Conservation (phyloP, 257 asterid species). For the Nicotiana paniculata region DNA sequence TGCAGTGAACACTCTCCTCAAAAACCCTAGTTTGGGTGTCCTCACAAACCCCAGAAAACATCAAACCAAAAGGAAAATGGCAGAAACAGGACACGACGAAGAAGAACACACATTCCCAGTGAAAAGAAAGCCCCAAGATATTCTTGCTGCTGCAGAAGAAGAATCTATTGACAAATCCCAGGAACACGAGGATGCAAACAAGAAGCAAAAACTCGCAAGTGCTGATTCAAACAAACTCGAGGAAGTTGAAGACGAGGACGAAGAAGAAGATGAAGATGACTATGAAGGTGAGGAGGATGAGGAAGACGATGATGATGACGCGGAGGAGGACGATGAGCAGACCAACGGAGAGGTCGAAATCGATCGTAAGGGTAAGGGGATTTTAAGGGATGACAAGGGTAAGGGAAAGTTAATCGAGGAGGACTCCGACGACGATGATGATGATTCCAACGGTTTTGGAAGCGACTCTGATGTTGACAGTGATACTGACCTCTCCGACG, state of each 20-base stretch:
- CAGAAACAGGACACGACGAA: slow-evolving; percentile 6
- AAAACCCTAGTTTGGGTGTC: slow-evolving; percentile 9
- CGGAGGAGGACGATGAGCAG: slow-evolving; percentile 12
- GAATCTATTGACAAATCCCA: not conserved
- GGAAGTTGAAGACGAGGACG: not conserved
- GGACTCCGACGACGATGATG: slow-evolving; percentile 13
- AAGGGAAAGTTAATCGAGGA: slow-evolving; percentile 37
- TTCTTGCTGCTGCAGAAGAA: not conserved
- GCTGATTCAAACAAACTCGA: not conserved
- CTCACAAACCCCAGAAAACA: not conserved
- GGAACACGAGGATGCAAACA: slow-evolving; percentile 11
- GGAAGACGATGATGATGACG: slow-evolving; percentile 8
- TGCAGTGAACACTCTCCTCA: not conserved
- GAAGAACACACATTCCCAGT: slow-evolving; percentile 12
- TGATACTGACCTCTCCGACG: slow-evolving; percentile 33
- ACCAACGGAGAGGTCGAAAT: slow-evolving; percentile 13
- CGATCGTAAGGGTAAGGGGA: slow-evolving; percentile 34
- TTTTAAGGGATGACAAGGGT: slow-evolving; percentile 31
- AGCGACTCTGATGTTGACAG: slow-evolving; percentile 21
- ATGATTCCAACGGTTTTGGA: slow-evolving; percentile 22
- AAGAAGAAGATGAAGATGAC: slow-evolving; percentile 12
- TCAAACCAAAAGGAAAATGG: slow-evolving; percentile 5
- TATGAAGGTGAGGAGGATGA: slow-evolving; percentile 9
- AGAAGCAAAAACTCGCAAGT: slow-evolving; percentile 22
- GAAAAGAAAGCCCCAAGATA: slow-evolving; percentile 10